Base-by-base conservation (phyloP, 441 rosid genomes). In the Eruca vesicaria region DNA sequence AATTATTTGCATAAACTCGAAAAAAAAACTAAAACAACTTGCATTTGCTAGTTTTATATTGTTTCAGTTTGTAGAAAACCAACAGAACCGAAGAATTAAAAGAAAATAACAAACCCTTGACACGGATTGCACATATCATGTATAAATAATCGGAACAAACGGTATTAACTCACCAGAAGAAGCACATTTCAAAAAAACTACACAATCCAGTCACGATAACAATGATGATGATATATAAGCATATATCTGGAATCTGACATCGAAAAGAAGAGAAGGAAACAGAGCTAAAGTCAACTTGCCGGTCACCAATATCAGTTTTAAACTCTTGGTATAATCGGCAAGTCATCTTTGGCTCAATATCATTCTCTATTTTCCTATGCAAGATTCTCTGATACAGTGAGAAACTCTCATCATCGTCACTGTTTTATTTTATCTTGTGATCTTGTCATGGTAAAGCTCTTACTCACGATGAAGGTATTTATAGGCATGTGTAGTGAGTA, bases 341-440 rank as follows among this genome's bases (percentile, higher is more conserved):
- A 73, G 71, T 73, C 77, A 73, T 73, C 77, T 50, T 73, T 73
- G 77, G 77, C 71, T 73, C 77, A 73, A 7, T 32, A 55, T 65
- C 77, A 36, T 41, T 65, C 57, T 35, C 71, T 65, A 29, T 28
- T 64, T 20, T 23, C 18, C 63, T 69, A 72, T 72, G 69, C 69
- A 63, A 52, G 69, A 72, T 53, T 31, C 63, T 35, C 10, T 19
- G 55, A 63, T 62, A 62, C 23, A 21, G 0, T 4, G 3, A 18
- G 53, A 33, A 10, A 50, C 63, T 71, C 48, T 45, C 65, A 41
- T 28, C 15, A 56, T 23, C 66, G 28, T 70, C 59, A 28, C n/a
- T 55, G 2, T 38, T 26, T 56, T 33, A 56, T 19, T 36, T 6
- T 41, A 58, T 28, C 58, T 5, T 56, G 7, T 66, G 29, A 66